Evolutionary conservation across 2,329 filamentous ascomycete species (phyloP).

Genomic region (Fusarium torulosum): DNA sequence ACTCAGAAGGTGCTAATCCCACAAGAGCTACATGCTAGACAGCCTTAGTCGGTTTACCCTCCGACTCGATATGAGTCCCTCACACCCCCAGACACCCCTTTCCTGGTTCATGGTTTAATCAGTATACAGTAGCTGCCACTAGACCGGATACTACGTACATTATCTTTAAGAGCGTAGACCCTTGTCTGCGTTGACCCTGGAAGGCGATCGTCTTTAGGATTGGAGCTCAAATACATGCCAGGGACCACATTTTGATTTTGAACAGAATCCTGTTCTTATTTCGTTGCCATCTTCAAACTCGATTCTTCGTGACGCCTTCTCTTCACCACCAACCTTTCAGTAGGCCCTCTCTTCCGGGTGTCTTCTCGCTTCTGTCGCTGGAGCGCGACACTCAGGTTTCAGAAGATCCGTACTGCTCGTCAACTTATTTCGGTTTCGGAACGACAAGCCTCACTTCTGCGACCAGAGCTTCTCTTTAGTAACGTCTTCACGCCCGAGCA

Average conservation of each 20-base stretch:
- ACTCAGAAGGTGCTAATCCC: constrained; percentile 41
- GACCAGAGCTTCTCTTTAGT: constrained; percentile 9
- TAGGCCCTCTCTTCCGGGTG: neutral
- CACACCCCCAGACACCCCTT: constrained; percentile 39
- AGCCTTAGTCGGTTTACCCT: constrained; percentile 39
- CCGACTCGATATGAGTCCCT: constrained; percentile 36
- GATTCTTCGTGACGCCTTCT: constrained; percentile 3
- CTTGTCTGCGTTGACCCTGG: constrained; percentile 42
- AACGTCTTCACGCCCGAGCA: constrained; percentile 20
- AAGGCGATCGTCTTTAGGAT: constrained; percentile 45
- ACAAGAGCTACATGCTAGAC: constrained; percentile 38
- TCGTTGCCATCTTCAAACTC: constrained; percentile 11
- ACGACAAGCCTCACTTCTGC: constrained; percentile 16
- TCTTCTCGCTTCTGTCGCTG: neutral
- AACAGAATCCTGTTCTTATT: constrained; percentile 17
- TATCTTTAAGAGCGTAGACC: constrained; percentile 44
- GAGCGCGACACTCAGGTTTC: neutral
- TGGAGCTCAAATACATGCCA: constrained; percentile 45
- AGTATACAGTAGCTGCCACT: constrained; percentile 42
- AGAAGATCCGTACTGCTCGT: neutral
- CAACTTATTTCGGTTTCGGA: neutral
- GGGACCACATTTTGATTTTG: constrained; percentile 38
- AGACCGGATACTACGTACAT: constrained; percentile 20
- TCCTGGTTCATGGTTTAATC: constrained; percentile 39
- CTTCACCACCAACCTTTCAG: neutral